Percentiles rank a stretch among this genome's conserved stretches.
phyloP scores from a whole-genome alignment of 352 stramenopile species.

The Peronospora belbahrii region DNA sequence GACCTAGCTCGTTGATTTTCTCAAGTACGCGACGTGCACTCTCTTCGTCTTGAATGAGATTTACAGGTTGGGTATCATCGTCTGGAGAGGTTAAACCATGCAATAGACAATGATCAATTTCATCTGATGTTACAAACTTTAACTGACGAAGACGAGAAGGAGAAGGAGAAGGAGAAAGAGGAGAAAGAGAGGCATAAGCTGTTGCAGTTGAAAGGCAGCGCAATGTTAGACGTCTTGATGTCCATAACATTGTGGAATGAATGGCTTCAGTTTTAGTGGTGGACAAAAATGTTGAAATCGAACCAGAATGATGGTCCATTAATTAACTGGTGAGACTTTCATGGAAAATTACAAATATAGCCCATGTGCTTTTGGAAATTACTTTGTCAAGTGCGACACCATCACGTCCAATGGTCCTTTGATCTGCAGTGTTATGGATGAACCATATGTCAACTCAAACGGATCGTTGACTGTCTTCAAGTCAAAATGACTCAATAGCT shows the following conservation, averaged over 20 bases:
- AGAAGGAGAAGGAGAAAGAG: neutral
- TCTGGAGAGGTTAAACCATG: constrained; percentile 52
- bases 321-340: neutral
- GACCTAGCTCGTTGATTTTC: constrained; percentile 50
- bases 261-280: neutral
- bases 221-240: constrained; percentile 5
- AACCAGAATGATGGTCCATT: constrained; percentile 2
- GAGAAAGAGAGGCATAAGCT: neutral
- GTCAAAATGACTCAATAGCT: constrained; percentile 45
- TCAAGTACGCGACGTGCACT: constrained; percentile 52
- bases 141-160: constrained; percentile 8
- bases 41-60: constrained; percentile 69
- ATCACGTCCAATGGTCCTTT: constrained; percentile 25
- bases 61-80: constrained; percentile 60
- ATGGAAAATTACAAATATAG: neutral
- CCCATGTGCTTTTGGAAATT: neutral
- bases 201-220: constrained; percentile 9
- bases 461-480: constrained; percentile 37
- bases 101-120: constrained; percentile 52
- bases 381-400: constrained; percentile 8
- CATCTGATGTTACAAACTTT: constrained; percentile 62
- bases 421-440: constrained; percentile 43
- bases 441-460: constrained; percentile 31
- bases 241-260: constrained; percentile 5
- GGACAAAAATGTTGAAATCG: neutral